phyloP scores from a whole-genome alignment of 2,329 filamentous ascomycete species.

The Aspergillus terreus region DNA sequence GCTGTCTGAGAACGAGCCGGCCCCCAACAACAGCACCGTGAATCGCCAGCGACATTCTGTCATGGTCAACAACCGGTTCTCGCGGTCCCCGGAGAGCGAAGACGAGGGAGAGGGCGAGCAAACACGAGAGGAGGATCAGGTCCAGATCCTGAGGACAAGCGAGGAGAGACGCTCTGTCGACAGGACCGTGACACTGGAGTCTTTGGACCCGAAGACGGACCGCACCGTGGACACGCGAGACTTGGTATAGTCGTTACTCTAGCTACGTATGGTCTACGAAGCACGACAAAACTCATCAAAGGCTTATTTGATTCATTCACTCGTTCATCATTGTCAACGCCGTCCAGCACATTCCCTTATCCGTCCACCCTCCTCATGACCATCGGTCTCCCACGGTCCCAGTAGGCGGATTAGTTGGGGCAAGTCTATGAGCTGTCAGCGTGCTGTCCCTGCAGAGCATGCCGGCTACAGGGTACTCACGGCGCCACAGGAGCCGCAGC shows the following conservation, averaged over 20 bases:
- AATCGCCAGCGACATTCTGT: conserved; percentile 25
- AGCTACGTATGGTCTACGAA: neutral
- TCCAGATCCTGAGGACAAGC: conserved; percentile 10
- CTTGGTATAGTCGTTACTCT: conserved; percentile 9
- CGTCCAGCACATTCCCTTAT: neutral
- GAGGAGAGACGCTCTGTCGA: conserved; percentile 7
- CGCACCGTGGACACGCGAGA: conserved; percentile 5
- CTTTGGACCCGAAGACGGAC: neutral
- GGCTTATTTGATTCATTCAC: conserved; percentile 6
- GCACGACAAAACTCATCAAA: conserved; percentile 1
- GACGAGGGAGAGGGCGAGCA: conserved; percentile 6
- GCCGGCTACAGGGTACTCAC: conserved; percentile 9
- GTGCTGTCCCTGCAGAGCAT: neutral
- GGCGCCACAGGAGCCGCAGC: conserved; percentile 25
- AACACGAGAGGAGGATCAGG: conserved; percentile 4
- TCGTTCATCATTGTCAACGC: conserved; percentile 2
- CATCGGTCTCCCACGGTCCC: neutral
- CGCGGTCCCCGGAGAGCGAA: conserved; percentile 13
- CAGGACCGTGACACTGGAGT: neutral
- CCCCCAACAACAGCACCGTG: conserved; percentile 33
- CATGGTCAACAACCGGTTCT: conserved; percentile 35
- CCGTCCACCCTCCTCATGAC: neutral
- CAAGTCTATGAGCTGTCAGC: conserved; percentile 15
- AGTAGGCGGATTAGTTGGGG: conserved; percentile 13
- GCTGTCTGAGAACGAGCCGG: conserved; percentile 31